Evolutionary conservation across 2,329 filamentous ascomycete genomes (phyloP).

Genomic region (Pyrenophora tritici-repentis): DNA sequence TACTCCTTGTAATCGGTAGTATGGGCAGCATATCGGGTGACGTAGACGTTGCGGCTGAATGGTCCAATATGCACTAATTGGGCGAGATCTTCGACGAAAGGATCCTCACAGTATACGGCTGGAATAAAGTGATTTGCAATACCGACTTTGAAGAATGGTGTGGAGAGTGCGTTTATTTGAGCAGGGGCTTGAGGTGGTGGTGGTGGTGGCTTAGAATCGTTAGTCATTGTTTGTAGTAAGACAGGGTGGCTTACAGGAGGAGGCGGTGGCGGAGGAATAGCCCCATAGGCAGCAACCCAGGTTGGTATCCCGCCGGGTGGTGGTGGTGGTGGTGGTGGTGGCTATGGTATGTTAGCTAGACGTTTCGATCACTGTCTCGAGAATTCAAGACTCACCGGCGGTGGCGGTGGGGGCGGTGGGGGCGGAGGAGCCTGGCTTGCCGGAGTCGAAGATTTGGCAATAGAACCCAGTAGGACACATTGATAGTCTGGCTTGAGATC

Average conservation of each 20-base stretch:
- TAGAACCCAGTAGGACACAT: too few relatives aligned
- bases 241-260: conserved; percentile 1
- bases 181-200: conserved; percentile 17
- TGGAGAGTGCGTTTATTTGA: not conserved
- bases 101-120: conserved; percentile 26
- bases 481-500: not conserved
- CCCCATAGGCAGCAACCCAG: too few relatives aligned
- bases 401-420: not conserved
- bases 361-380: too few relatives aligned
- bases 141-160: conserved; percentile 11
- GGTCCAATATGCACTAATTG: conserved; percentile 27
- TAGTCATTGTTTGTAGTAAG: not conserved
- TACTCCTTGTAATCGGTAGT: conserved; percentile 35
- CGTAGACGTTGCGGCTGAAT: conserved; percentile 33
- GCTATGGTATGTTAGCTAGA: not conserved
- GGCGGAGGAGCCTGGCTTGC: too few relatives aligned
- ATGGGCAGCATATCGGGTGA: conserved; percentile 27
- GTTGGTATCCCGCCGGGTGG: not conserved
- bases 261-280: not conserved
- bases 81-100: conserved; percentile 14
- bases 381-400: not conserved
- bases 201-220: conserved; percentile 4
- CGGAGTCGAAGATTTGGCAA: too few relatives aligned
- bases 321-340: not conserved
- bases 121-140: conserved; percentile 27